Evolutionary conservation across 768 basidiomycete species (phyloP).

Genomic region (Boletus rufocinnamomeus): DNA sequence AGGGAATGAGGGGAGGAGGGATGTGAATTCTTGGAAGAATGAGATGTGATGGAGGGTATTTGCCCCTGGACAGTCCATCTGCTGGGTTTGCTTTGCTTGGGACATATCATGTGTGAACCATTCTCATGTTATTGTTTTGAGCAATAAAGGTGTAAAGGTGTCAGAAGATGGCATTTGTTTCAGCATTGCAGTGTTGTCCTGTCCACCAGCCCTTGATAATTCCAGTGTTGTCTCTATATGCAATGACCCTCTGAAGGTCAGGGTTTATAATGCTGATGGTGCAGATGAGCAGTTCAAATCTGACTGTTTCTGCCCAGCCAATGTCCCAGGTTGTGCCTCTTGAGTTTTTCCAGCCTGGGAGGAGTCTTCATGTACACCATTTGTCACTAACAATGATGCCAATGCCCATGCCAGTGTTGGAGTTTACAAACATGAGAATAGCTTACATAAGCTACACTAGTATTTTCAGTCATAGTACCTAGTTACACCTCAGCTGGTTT

Average conservation of each 20-base stretch:
- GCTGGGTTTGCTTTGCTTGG: background rate
- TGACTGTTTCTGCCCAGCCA: background rate
- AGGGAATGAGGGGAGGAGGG: background rate
- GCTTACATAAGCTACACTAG: no score
- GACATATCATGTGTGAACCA: background rate
- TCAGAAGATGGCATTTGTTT: background rate
- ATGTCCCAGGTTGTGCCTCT: background rate
- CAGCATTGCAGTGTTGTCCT: background rate
- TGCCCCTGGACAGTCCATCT: background rate
- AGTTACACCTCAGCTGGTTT: no score
- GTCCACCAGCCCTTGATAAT: slow-evolving; percentile 6
- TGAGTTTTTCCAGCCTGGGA: background rate
- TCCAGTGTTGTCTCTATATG: background rate
- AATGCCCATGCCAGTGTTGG: background rate
- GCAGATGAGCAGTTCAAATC: background rate
- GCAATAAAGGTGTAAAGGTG: background rate
- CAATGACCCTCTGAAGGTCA: accelerated
- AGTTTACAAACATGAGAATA: no score
- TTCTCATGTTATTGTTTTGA: background rate
- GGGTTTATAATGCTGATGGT: background rate
- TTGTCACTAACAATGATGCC: background rate
- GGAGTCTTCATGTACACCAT: background rate
- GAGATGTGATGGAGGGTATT: background rate
- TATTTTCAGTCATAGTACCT: no score
- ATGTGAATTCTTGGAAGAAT: background rate